Evolutionary conservation across 495 filamentous ascomycete species (phyloP), one percentile per base, ranked within the genome.

Genomic region (Penicillium cosmopolitanum): DNA sequence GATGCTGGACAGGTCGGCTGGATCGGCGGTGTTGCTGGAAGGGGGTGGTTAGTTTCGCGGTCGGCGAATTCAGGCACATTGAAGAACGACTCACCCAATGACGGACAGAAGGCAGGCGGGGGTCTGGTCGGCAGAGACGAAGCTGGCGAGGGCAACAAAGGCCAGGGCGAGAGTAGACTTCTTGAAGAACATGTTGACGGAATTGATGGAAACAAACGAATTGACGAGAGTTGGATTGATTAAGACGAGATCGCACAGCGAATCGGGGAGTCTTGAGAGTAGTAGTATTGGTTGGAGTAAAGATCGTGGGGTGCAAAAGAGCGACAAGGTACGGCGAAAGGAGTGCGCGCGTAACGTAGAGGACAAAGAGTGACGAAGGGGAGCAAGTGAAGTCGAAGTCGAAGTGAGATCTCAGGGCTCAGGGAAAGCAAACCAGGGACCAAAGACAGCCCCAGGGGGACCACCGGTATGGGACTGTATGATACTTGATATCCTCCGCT

Each of bases 101-200:
- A 70, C 70, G 8, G 65, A 65, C 50, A 77, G 61, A 31, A 78
- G 61, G 61, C 75, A 78, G 53, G 73, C 73, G 10, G 71, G 68
- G 18, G 74, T 65, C 35, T 62, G 53, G 15, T 57, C 46, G 50
- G 70, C 69, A 47, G 59, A 57, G 33, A 67, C 75, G 50, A 77
- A 57, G 58, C 70, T 74, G 66, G 66, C 51, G 54, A 78, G 65
- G 48, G 74, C 74, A 48, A 77, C 53, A 46, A 75, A 57, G 56
- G 73, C 68, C 46, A 74, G 48, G 53, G 62, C 54, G 56, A 78
- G 18, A 58, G 72, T 64, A 25, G 69, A 72, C 58, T 77, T 73
- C 46, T 69, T 62, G 68, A 77, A 74, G 52, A 75, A 51, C 75
- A 78, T 78, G 44, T 19, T 72, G 67, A 53, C 47, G 56, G 40